A percentile compares a stretch with the other conserved stretches of the same genome.
Conservation (phyloP, 2,329 filamentous ascomycete genomes). For the Phaeomoniella chlamydospora region DNA sequence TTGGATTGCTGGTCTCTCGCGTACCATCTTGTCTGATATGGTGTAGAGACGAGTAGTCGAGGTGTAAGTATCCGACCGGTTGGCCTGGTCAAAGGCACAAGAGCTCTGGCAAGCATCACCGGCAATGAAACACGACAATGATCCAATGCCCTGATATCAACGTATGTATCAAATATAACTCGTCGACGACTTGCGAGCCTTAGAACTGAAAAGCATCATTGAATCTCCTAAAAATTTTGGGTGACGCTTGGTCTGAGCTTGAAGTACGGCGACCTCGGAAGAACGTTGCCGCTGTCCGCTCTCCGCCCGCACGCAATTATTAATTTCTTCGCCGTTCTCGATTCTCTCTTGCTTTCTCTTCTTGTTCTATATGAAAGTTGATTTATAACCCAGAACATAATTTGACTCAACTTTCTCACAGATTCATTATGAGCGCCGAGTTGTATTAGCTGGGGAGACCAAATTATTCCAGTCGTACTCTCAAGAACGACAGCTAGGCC, state of each 20-base stretch:
- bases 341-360: conserved; percentile 7
- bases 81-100: background rate
- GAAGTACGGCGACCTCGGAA: background rate
- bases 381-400: conserved; percentile 39
- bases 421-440: conserved; percentile 35
- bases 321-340: background rate
- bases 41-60: conserved; percentile 6
- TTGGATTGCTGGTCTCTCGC: background rate
- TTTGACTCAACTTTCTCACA: conserved; percentile 41
- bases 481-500: conserved; percentile 34
- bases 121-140: too few relatives aligned
- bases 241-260: background rate
- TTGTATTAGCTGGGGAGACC: conserved; percentile 42
- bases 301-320: conserved; percentile 4
- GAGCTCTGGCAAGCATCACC: background rate
- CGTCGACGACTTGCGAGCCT: too few relatives aligned
- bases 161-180: too few relatives aligned
- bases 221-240: background rate
- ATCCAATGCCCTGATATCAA: too few relatives aligned
- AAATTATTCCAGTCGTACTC: conserved; percentile 24
- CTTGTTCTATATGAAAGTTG: conserved; percentile 40
- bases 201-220: too few relatives aligned
- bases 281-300: conserved; percentile 1
- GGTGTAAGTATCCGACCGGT: background rate
- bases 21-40: conserved; percentile 5